A percentile compares a stretch with the other conserved stretches of the same genome.
Evolutionary conservation across 106 monocot genomes (phyloP).

Genomic region (Agapanthus africanus): DNA sequence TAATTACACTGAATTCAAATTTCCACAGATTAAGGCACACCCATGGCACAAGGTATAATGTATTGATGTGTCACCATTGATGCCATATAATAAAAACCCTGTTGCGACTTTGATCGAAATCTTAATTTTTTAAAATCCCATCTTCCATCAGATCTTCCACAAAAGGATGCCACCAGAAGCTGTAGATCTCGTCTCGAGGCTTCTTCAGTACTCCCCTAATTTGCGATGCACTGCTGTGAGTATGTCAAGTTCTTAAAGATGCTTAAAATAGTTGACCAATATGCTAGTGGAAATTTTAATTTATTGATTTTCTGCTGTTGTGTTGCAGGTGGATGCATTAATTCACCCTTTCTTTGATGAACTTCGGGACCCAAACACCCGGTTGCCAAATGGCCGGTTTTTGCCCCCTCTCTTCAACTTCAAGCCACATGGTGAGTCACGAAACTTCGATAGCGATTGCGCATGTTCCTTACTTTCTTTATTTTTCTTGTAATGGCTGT

Average conservation of each 20-base stretch:
- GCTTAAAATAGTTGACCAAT: neutral
- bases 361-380: constrained; percentile 45
- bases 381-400: constrained; percentile 49
- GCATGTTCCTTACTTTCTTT: too few species aligned
- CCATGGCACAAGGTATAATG: constrained; percentile 78
- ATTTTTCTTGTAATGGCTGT: too few species aligned
- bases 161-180: constrained; percentile 16
- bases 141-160: constrained; percentile 13
- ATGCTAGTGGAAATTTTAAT: neutral
- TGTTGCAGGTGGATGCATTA: constrained; percentile 47
- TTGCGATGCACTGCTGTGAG: constrained; percentile 12
- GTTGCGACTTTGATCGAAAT: too few species aligned
- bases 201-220: constrained; percentile 15
- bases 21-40: constrained; percentile 21
- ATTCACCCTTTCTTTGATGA: constrained; percentile 56
- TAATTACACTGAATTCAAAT: constrained; percentile 24
- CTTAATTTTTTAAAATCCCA: too few species aligned
- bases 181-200: constrained; percentile 10
- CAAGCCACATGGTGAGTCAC: constrained; percentile 42
- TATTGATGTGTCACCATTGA: too few species aligned
- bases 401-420: constrained; percentile 60
- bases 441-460: too few species aligned
- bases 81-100: too few species aligned
- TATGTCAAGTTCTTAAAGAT: neutral
- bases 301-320: neutral